Base-by-base conservation (phyloP, 345 rosid species). In the Citrus mangshanensis region DNA sequence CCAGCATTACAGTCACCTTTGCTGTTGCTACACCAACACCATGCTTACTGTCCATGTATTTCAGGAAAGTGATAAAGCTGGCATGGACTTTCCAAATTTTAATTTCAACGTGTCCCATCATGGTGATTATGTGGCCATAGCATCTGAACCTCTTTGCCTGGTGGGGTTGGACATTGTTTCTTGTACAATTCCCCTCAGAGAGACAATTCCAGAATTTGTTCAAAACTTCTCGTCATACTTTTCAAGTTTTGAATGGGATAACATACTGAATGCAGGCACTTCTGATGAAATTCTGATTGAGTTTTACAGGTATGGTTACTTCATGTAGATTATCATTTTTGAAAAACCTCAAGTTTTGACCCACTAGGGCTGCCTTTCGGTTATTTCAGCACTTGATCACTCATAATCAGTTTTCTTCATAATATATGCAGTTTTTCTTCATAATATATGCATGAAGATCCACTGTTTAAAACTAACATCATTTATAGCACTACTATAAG, bases 101-200 rank as follows among this genome's bases (percentile, higher is more conserved):
- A 90, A 91, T 83, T 91, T 90, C 85, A 90, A 87, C 77, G 91
- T 87, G 34, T 91, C 95, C 67, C 95, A 91, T 76, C 90, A 91
- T 35, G 95, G 95, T 67, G 90, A 91, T 81, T 91, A 80, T 77
- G 93, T 91, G 82, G 91, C 87, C 58, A 87, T 91, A 73, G 93
- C 91, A 84, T 88, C 93, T 71, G 95, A 91, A 72, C 93, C 95
- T 69, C 81, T 89, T 27, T 89, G 93, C 80, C 89, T 90, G 63
- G 93, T 90, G 65, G 95, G 95, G 21, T 76, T 91, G 82, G 93
- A 91, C 75, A 73, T 90, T n/a, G 90, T 91, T 73, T 83, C 82
- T 68, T 83, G 69, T 77, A 24, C 14, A 46, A 24, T 81, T 74
- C 93, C 89, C 2, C 49, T 65, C 63, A 81, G 58, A 46, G 92